phyloP scores from a whole-genome alignment of 352 stramenopile species.

The Phytophthora cactorum region DNA sequence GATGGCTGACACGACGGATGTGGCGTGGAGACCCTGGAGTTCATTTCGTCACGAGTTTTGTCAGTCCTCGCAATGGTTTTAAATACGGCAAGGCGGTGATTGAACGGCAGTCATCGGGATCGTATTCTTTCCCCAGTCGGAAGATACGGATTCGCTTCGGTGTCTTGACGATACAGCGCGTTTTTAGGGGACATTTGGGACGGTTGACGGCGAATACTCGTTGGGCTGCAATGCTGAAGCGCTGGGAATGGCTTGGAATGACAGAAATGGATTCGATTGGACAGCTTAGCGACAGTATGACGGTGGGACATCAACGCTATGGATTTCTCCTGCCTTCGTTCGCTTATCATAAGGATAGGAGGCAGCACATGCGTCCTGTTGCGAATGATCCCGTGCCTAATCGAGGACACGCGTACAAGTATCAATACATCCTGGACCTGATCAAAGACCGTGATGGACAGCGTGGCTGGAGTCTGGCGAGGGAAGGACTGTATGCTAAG shows the following conservation, averaged over 20 bases:
- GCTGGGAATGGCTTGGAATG: slow-evolving; percentile 79
- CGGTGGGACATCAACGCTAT: slow-evolving; percentile 57
- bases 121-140: slow-evolving; percentile 61
- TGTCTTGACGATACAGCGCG: slow-evolving; percentile 51
- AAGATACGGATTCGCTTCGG: slow-evolving; percentile 49
- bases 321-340: slow-evolving; percentile 62
- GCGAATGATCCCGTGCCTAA: slow-evolving; percentile 42
- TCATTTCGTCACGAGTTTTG: slow-evolving; percentile 41
- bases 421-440: slow-evolving; percentile 71
- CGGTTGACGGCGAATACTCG: slow-evolving; percentile 61
- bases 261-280: slow-evolving; percentile 32
- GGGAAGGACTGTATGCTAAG: slow-evolving; percentile 37
- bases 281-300: slow-evolving; percentile 59
- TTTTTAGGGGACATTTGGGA: slow-evolving; percentile 58
- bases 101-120: slow-evolving; percentile 42
- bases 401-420: slow-evolving; percentile 71
- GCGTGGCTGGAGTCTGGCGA: slow-evolving; percentile 63
- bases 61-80: slow-evolving; percentile 49
- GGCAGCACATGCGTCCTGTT: slow-evolving; percentile 59
- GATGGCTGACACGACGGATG: slow-evolving; percentile 69
- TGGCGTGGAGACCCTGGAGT: slow-evolving; percentile 70
- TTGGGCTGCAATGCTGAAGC: slow-evolving; percentile 74
- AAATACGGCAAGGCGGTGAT: slow-evolving; percentile 59
- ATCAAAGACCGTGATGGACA: slow-evolving; percentile 69
- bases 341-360: slow-evolving; percentile 48